These are phyloP conservation scores for Solanum chacoense DNA, from an alignment of 305 asterid species.

Conservation along the genomic window DNA sequence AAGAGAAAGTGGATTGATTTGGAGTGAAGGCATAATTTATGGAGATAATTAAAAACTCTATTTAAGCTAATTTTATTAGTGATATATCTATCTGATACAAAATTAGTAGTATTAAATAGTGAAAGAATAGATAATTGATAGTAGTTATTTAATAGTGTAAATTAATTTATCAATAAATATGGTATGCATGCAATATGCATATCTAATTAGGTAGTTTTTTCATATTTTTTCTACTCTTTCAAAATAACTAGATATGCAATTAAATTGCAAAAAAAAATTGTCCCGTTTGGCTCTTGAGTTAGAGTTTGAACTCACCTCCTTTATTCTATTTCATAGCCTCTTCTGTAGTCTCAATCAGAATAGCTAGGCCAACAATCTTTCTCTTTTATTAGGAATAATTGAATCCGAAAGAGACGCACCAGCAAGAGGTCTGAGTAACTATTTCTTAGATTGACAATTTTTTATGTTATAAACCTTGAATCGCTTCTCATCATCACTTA, in stretches of 20 bases:
- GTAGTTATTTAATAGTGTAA: background rate
- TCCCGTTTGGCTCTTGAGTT: too few species aligned
- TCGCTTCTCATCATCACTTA: background rate
- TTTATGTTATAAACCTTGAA: background rate
- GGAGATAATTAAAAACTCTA: background rate
- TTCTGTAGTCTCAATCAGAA: too few species aligned
- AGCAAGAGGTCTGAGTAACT: too few species aligned
- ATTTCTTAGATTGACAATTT: background rate
- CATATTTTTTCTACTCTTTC: background rate
- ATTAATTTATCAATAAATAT: too few species aligned
- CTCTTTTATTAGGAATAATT: too few species aligned
- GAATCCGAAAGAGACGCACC: too few species aligned
- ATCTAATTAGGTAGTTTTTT: background rate
- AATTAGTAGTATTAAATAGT: too few species aligned
- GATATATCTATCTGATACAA: background rate
- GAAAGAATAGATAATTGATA: background rate
- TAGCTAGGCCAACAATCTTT: too few species aligned
- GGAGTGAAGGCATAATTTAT: background rate
- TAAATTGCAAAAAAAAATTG: background rate
- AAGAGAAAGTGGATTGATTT: background rate
- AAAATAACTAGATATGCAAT: background rate
- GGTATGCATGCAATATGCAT: background rate
- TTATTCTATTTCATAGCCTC: too few species aligned
- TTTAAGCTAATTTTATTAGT: background rate
- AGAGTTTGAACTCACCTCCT: too few species aligned